These are phyloP conservation scores for Hanseniaspora sp. DNA, from an alignment of 1,139 yeast genomes.

Conservation along the genomic window DNA sequence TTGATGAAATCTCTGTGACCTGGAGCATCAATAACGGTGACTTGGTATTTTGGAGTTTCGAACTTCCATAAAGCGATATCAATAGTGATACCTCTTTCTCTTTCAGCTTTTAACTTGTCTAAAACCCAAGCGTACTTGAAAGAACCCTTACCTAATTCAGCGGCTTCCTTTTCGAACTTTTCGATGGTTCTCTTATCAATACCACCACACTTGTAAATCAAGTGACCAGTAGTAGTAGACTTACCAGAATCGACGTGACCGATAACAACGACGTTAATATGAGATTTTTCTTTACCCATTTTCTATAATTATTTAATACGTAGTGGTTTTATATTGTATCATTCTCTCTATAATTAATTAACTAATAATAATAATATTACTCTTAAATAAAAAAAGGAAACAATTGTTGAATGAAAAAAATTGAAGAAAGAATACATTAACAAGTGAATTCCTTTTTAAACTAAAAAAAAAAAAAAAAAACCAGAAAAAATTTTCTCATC, in stretches of 20 bases:
- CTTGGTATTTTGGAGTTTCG: conserved; percentile 91
- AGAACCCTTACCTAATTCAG: conserved; percentile 96
- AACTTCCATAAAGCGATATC: conserved; percentile 92
- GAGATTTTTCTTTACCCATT: conserved; percentile 87
- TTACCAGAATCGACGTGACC: conserved; percentile 99
- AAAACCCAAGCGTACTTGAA: conserved; percentile 98
- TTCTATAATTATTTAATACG: conserved; percentile 21
- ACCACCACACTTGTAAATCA: conserved; percentile 91
- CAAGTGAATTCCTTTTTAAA: neutral
- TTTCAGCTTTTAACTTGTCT: conserved; percentile 91
- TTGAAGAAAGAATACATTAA: neutral
- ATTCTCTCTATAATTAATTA: neutral
- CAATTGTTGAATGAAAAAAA: neutral
- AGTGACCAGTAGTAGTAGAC: conserved; percentile 97
- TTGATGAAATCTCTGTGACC: conserved; percentile 97
- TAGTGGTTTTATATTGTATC: conserved; percentile 20
- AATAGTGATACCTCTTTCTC: conserved; percentile 95
- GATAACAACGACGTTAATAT: conserved; percentile 98
- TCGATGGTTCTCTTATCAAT: conserved; percentile 96
- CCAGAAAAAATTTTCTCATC: neutral
- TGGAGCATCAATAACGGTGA: conserved; percentile 88
- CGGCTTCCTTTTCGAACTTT: conserved; percentile 98
- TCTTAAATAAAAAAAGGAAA: neutral
- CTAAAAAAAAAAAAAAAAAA: neutral
- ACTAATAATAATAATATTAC: neutral